phyloP scores from a whole-genome alignment of 495 filamentous ascomycete species.

The Talaromyces nanjingensis region DNA sequence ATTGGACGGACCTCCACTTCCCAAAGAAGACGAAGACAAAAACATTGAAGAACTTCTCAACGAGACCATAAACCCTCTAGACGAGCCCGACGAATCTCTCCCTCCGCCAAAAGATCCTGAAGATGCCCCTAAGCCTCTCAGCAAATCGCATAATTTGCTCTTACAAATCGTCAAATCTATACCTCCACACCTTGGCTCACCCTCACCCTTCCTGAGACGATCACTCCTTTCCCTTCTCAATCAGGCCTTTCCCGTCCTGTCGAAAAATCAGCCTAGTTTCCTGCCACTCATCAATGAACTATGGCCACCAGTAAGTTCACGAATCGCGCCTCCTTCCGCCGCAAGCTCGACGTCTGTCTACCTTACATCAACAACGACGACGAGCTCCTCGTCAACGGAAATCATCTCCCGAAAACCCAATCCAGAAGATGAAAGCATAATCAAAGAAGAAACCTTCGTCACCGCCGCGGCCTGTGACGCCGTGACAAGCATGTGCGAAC shows the following conservation, averaged over 20 bases:
- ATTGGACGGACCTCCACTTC: constrained; percentile 22
- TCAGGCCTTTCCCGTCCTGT: constrained; percentile 60
- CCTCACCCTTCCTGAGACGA: constrained; percentile 68
- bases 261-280: constrained; percentile 69
- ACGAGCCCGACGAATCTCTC: constrained; percentile 29
- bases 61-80: constrained; percentile 8
- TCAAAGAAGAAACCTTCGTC: constrained; percentile 69
- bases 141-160: constrained; percentile 53
- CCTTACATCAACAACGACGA: background rate
- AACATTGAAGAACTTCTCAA: constrained; percentile 25
- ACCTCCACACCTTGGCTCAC: constrained; percentile 80
- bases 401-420: constrained; percentile 16
- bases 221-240: constrained; percentile 68
- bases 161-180: constrained; percentile 61
- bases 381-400: constrained; percentile 19
- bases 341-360: constrained; percentile 26
- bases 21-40: constrained; percentile 20
- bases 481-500: constrained; percentile 47
- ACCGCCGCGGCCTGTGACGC: constrained; percentile 59
- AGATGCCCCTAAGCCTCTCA: constrained; percentile 45
- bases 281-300: constrained; percentile 82
- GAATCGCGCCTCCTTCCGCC: constrained; percentile 47
- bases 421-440: constrained; percentile 17
- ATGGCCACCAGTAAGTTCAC: constrained; percentile 70
- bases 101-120: constrained; percentile 44